Conservation (phyloP, 2,329 filamentous ascomycete species). For the Colletotrichum abscissum region DNA sequence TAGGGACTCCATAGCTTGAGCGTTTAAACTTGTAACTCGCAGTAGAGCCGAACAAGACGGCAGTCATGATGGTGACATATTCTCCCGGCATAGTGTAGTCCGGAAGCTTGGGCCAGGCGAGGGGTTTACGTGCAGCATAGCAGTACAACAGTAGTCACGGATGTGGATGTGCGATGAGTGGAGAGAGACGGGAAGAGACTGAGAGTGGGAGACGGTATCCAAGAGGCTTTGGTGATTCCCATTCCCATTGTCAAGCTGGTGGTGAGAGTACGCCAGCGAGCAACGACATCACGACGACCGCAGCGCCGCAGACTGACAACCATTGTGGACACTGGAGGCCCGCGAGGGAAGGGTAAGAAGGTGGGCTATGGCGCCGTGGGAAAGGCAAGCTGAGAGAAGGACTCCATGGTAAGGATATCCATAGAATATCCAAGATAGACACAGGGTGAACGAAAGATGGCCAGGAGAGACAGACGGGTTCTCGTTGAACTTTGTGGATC, state of each 20-base stretch:
- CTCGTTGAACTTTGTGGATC: not conserved
- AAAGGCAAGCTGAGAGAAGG: not conserved
- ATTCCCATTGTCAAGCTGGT: slow-evolving; percentile 21
- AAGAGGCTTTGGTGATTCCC: slow-evolving; percentile 1
- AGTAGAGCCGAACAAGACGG: not conserved
- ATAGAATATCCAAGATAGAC: not conserved
- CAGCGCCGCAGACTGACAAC: slow-evolving; percentile 2
- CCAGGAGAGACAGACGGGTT: not conserved
- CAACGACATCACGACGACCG: slow-evolving; percentile 9
- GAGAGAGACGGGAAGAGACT: not conserved
- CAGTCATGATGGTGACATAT: slow-evolving; percentile 8
- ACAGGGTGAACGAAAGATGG: not conserved
- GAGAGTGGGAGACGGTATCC: not conserved
- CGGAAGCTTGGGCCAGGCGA: not conserved
- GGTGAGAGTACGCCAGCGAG: slow-evolving; percentile 26
- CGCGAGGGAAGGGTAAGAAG: not conserved
- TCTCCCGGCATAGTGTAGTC: not conserved
- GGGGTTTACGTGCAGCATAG: not conserved
- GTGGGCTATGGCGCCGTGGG: not conserved
- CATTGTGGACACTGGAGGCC: slow-evolving; percentile 7
- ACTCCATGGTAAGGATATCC: not conserved
- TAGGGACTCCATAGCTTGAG: not conserved
- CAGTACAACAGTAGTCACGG: too few species aligned
- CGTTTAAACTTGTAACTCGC: not conserved
- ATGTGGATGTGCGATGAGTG: not conserved